Percentiles rank a stretch among this genome's conserved stretches.
phyloP scores from a whole-genome alignment of 2,329 filamentous ascomycete species.

The Pyrenochaeta sp. region DNA sequence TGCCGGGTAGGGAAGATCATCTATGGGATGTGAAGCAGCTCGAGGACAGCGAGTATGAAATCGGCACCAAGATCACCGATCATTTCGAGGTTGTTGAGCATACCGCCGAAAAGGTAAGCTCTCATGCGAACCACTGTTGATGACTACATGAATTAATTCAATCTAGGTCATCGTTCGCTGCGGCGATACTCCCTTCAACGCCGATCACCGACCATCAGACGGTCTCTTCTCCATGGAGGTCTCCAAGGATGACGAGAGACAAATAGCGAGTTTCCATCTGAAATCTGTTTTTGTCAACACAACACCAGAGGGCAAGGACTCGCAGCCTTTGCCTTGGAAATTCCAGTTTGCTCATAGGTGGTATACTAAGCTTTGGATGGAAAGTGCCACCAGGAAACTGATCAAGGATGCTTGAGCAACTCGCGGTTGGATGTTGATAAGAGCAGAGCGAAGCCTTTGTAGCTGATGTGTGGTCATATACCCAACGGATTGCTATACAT shows the following conservation, averaged over 20 bases:
- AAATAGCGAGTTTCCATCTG: slow-evolving; percentile 48
- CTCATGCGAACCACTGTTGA: not conserved
- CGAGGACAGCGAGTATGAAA: slow-evolving; percentile 38
- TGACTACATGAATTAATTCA: too few relatives aligned
- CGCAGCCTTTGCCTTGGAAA: slow-evolving; percentile 33
- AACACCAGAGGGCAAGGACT: slow-evolving; percentile 42
- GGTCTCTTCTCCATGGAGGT: slow-evolving; percentile 51
- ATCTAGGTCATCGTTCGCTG: slow-evolving; percentile 50
- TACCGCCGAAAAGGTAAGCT: slow-evolving; percentile 43
- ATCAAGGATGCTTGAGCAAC: slow-evolving; percentile 27
- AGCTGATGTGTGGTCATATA: too few relatives aligned
- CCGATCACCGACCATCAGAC: slow-evolving; percentile 39
- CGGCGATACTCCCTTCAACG: slow-evolving; percentile 45
- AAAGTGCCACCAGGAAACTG: slow-evolving; percentile 49
- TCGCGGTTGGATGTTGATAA: too few relatives aligned
- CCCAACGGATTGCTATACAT: too few relatives aligned
- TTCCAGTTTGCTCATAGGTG: slow-evolving; percentile 44
- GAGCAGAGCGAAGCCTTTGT: too few relatives aligned
- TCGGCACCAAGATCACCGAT: slow-evolving; percentile 49
- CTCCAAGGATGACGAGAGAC: slow-evolving; percentile 43
- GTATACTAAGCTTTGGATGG: slow-evolving; percentile 53
- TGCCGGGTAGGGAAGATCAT: slow-evolving; percentile 39
- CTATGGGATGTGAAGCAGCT: slow-evolving; percentile 48
- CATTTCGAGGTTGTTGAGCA: slow-evolving; percentile 53
- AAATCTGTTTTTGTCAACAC: slow-evolving; percentile 51